These are phyloP conservation scores for Trichomonascaceae sp. DNA, from an alignment of 1,139 yeast genomes.

Conservation along the genomic window DNA sequence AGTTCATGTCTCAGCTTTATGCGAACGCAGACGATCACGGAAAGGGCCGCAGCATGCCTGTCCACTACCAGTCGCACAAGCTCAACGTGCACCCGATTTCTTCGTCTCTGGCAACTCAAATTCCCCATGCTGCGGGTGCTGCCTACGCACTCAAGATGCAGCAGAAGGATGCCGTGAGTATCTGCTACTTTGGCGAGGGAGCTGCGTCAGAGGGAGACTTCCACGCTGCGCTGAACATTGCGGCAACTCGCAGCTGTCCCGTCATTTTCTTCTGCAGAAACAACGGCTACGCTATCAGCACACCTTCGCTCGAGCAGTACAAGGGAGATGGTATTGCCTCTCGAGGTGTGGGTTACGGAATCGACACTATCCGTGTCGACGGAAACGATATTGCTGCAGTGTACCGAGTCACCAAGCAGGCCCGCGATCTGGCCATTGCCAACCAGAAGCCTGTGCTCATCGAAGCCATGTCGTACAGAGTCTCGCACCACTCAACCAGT, in stretches of 20 bases:
- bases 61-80: slow-evolving; percentile 21
- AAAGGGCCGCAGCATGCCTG: slow-evolving; percentile 26
- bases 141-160: slow-evolving; percentile 25
- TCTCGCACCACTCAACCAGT: slow-evolving; percentile 27
- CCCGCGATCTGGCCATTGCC: slow-evolving; percentile 21
- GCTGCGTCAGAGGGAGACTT: slow-evolving; percentile 29
- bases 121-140: slow-evolving; percentile 29
- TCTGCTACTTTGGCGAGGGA: slow-evolving; percentile 28
- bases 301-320: slow-evolving; percentile 26
- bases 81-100: slow-evolving; percentile 26
- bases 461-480: slow-evolving; percentile 28
- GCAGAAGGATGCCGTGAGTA: slow-evolving; percentile 17
- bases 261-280: slow-evolving; percentile 25
- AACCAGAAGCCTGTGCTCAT: slow-evolving; percentile 23
- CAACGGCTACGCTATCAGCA: slow-evolving; percentile 27
- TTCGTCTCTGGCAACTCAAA: slow-evolving; percentile 26
- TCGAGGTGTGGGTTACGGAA: slow-evolving; percentile 26
- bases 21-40: slow-evolving; percentile 23
- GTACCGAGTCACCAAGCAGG: slow-evolving; percentile 20
- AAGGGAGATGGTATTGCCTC: slow-evolving; percentile 27
- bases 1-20: slow-evolving; percentile 24
- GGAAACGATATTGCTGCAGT: slow-evolving; percentile 27
- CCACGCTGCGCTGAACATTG: slow-evolving; percentile 27
- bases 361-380: slow-evolving; percentile 25
- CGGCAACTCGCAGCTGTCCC: slow-evolving; percentile 26